Percentiles rank a stretch among this genome's conserved stretches.
These are phyloP conservation scores for Fonsecaea nubica DNA, from an alignment of 2,329 filamentous ascomycete species.

Conservation along the genomic window DNA sequence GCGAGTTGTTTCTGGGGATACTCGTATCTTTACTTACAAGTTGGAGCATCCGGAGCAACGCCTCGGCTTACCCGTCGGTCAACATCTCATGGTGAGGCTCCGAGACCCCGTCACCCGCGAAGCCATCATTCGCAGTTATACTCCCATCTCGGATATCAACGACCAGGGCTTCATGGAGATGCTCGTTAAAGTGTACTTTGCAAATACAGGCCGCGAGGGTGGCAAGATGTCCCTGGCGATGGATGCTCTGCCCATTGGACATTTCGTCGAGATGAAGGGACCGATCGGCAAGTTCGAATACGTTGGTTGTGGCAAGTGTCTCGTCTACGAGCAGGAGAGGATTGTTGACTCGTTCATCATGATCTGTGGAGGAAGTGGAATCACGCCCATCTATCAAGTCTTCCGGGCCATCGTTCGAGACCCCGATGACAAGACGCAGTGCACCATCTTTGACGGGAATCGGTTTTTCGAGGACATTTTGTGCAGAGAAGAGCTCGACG, in stretches of 20 bases:
- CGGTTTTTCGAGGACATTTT: slow-evolving; percentile 80
- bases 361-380: slow-evolving; percentile 86
- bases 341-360: slow-evolving; percentile 75
- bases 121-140: slow-evolving; percentile 83
- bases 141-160: slow-evolving; percentile 72
- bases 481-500: slow-evolving; percentile 74
- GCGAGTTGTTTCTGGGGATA: slow-evolving; percentile 74
- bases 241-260: slow-evolving; percentile 73
- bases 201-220: slow-evolving; percentile 63
- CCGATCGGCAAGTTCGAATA: slow-evolving; percentile 88
- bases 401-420: slow-evolving; percentile 75
- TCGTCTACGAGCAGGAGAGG: slow-evolving; percentile 63
- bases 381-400: slow-evolving; percentile 91
- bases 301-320: slow-evolving; percentile 68
- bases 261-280: slow-evolving; percentile 82
- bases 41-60: slow-evolving; percentile 73
- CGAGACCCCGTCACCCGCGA: slow-evolving; percentile 73
- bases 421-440: slow-evolving; percentile 67
- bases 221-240: slow-evolving; percentile 84
- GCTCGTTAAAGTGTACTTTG: slow-evolving; percentile 82
- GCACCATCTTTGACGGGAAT: slow-evolving; percentile 80
- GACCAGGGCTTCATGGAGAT: slow-evolving; percentile 72
- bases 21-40: slow-evolving; percentile 79
- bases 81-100: slow-evolving; percentile 85
- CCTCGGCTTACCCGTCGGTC: slow-evolving; percentile 80